Evolutionary conservation across 2,329 filamentous ascomycete genomes (phyloP).

Genomic region (Phialophora verrucosa): DNA sequence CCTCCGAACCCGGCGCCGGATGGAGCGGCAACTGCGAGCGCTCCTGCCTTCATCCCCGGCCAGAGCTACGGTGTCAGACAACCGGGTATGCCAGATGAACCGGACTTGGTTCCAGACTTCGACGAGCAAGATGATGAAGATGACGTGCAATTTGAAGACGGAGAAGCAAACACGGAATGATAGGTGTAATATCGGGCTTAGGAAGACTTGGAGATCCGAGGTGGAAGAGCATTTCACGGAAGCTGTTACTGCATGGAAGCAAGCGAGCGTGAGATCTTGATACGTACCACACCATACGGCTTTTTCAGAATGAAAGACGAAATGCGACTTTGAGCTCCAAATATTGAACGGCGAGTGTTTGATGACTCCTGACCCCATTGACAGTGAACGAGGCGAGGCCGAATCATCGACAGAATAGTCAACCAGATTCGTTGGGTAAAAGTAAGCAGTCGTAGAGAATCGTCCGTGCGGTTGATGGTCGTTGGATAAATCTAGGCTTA

Average conservation of each 20-base stretch:
- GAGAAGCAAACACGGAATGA: conserved; percentile 26
- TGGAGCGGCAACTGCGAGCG: not conserved
- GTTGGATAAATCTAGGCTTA: too few relatives aligned
- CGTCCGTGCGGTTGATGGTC: too few relatives aligned
- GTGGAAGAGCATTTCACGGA: not conserved
- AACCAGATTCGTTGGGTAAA: too few relatives aligned
- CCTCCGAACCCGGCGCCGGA: not conserved
- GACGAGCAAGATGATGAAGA: conserved; percentile 15
- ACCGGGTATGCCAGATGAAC: not conserved
- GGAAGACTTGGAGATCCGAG: not conserved
- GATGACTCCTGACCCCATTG: too few relatives aligned
- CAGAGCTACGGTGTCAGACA: not conserved
- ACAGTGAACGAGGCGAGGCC: too few relatives aligned
- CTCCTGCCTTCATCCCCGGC: not conserved
- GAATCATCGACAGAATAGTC: too few relatives aligned
- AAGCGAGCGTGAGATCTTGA: not conserved
- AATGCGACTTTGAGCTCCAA: not conserved
- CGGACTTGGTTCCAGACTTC: not conserved
- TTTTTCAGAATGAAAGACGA: not conserved
- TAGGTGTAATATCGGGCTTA: not conserved
- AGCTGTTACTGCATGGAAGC: not conserved
- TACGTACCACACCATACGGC: not conserved
- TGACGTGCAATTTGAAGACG: conserved; percentile 20
- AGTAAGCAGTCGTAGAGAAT: too few relatives aligned
- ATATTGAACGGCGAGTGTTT: not conserved